These are phyloP conservation scores for Rhizopogon vesiculosus DNA, from an alignment of 768 basidiomycete genomes.

Conservation along the genomic window DNA sequence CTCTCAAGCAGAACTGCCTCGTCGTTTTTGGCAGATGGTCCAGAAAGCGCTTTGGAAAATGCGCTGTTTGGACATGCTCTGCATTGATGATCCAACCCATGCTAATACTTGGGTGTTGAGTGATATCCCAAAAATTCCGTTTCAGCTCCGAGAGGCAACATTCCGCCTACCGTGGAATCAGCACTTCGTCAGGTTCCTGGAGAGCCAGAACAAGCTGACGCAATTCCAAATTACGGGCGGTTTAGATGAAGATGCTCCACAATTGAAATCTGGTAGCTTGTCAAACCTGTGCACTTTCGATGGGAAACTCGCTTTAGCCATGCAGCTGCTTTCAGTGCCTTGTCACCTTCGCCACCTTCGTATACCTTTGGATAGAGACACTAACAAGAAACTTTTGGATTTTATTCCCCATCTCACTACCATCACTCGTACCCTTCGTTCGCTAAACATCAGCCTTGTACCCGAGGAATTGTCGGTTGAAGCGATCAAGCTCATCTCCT, in stretches of 20 bases:
- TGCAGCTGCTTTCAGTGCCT: slow-evolving; percentile 30
- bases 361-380: slow-evolving; percentile 35
- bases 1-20: slow-evolving; percentile 14
- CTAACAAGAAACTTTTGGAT: slow-evolving; percentile 22
- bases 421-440: slow-evolving; percentile 28
- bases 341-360: slow-evolving; percentile 43
- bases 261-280: slow-evolving; percentile 30
- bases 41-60: slow-evolving; percentile 39
- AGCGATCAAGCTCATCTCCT: slow-evolving; percentile 27
- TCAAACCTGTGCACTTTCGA: slow-evolving; percentile 41
- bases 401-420: slow-evolving; percentile 28
- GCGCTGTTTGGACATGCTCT: slow-evolving; percentile 39
- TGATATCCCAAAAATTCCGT: slow-evolving; percentile 31
- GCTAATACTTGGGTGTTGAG: slow-evolving; percentile 44
- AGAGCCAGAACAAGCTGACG: slow-evolving; percentile 39
- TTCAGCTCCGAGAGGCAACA: slow-evolving; percentile 45
- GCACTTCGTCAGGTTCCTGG: slow-evolving; percentile 42
- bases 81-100: slow-evolving; percentile 35
- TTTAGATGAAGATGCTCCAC: slow-evolving; percentile 15
- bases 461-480: slow-evolving; percentile 27
- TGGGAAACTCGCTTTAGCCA: slow-evolving; percentile 37
- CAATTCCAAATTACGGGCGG: slow-evolving; percentile 29
- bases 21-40: slow-evolving; percentile 40
- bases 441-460: slow-evolving; percentile 31
- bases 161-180: slow-evolving; percentile 48